Conservation (phyloP, 441 rosid genomes). For the Cnidoscolus chayamansa region DNA sequence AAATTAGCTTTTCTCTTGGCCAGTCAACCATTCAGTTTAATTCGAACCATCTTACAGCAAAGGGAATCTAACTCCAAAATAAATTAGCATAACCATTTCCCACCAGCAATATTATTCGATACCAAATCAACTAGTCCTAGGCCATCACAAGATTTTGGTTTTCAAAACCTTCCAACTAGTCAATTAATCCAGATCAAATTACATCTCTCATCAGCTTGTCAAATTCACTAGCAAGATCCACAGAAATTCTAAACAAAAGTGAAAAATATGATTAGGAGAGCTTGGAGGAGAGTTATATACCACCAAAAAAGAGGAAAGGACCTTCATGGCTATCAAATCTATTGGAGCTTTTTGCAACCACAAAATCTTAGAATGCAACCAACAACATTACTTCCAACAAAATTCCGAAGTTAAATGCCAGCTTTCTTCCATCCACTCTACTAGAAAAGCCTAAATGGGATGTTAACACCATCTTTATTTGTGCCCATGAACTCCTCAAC, state of each 20-base stretch:
- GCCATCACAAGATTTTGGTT: not conserved
- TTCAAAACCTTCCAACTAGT: not conserved
- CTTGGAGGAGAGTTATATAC: not conserved
- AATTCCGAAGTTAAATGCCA: not conserved
- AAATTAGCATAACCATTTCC: not conserved
- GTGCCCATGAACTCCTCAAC: not conserved
- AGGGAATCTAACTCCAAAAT: not conserved
- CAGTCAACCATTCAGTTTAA: not conserved
- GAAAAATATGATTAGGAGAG: not conserved
- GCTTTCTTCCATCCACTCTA: not conserved
- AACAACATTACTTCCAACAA: not conserved
- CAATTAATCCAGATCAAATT: not conserved
- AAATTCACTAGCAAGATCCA: not conserved
- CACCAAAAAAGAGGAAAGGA: not conserved
- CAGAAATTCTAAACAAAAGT: not conserved
- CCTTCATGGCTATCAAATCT: not conserved
- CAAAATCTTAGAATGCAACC: not conserved
- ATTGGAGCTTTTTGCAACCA: not conserved
- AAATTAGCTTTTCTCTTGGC: not conserved
- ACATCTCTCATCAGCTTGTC: not conserved
- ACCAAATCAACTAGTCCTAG: not conserved
- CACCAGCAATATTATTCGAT: not conserved
- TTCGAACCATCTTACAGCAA: not conserved
- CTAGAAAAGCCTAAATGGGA: slow-evolving; percentile 4
- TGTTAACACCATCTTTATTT: not conserved